Conservation (phyloP, 2,329 filamentous ascomycete species). For the Tolypocladium ovalisporum region DNA sequence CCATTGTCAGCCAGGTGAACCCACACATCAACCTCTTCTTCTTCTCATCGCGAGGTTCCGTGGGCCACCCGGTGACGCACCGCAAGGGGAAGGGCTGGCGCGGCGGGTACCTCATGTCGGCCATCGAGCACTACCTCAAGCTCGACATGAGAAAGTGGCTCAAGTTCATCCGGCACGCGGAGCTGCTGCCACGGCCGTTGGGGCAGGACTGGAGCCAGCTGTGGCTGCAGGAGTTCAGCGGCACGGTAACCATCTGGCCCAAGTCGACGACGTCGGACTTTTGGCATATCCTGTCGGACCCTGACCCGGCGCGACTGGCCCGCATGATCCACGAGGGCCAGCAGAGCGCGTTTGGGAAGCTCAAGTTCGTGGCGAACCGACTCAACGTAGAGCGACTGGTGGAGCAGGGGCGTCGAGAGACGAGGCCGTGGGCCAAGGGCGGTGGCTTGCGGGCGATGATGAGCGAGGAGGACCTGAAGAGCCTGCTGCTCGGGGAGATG, state of each 20-base stretch:
- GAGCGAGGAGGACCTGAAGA: slow-evolving; percentile 48
- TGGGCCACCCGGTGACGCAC: slow-evolving; percentile 89
- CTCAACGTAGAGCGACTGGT: slow-evolving; percentile 68
- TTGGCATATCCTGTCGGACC: slow-evolving; percentile 75
- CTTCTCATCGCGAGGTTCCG: slow-evolving; percentile 86
- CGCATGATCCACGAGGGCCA: slow-evolving; percentile 87
- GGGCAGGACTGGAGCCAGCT: slow-evolving; percentile 96
- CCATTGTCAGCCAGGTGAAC: slow-evolving; percentile 81
- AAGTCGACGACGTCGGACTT: slow-evolving; percentile 72
- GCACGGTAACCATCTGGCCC: slow-evolving; percentile 95
- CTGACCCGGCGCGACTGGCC: slow-evolving; percentile 61
- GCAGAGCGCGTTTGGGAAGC: slow-evolving; percentile 79
- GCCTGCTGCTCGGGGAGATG: slow-evolving; percentile 30
- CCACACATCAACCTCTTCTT: slow-evolving; percentile 98
- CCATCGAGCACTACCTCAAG: slow-evolving; percentile 89
- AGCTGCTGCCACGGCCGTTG: slow-evolving; percentile 78
- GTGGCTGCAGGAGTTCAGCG: slow-evolving; percentile 90
- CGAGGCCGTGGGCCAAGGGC: slow-evolving; percentile 33
- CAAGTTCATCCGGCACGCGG: slow-evolving; percentile 83
- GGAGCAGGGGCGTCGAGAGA: slow-evolving; percentile 46
- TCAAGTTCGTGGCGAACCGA: slow-evolving; percentile 83
- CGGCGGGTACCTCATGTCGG: slow-evolving; percentile 86
- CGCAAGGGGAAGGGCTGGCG: slow-evolving; percentile 90
- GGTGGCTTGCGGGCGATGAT: slow-evolving; percentile 49
- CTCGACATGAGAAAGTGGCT: slow-evolving; percentile 97